Evolutionary conservation across 2,329 filamentous ascomycete species (phyloP), one percentile per base, ranked within the genome.

Genomic region (Tothia fuscella): DNA sequence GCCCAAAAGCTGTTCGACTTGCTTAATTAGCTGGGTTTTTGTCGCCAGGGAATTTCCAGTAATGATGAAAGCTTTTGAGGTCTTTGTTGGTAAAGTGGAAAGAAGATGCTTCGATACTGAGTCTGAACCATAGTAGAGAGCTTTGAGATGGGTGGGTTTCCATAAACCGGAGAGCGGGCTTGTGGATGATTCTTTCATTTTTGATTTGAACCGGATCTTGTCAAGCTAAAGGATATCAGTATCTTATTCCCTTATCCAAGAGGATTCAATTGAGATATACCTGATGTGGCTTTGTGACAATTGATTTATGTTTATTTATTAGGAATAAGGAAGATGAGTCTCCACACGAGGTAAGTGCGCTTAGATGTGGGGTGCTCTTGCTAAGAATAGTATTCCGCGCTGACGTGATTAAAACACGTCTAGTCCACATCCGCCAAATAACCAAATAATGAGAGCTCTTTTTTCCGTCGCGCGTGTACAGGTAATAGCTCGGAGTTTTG

Each of bases 31-130:
- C 0, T 62, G 57, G 0, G 72, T 75, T 49, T 73, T 75, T 31
- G 54, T 69, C 5, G 68, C 67, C 5, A 76, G 61, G 0, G 71
- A 74, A 31, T 55, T 60, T 19, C 71, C 70, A 1, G 72, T 75
- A 33, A 76, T 66, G 50, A 76, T 70, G 56, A 74, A 75, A 2
- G 71, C 72, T 56, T 72, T 72, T 39, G 69, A 72, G 3, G 50
- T 52, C 3, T 56, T 50, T 9, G 45, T 58, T 0, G 62, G 68
- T 0, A 74, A 61, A 38, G 58, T 61, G 16, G 60, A 56, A 10
- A 68, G 45, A 2, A 74, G 56, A 47, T 74, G 59, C 7, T 63
- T 62, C 43, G 60, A 45, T 3, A 74, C 70, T 6, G 61, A 65
- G 20, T 60, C 51, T 4, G 64, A 51, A 12, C 70, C 70, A 47